Evolutionary conservation across 805 yeast genomes (phyloP).

Genomic region (Kuraishia hungarica): DNA sequence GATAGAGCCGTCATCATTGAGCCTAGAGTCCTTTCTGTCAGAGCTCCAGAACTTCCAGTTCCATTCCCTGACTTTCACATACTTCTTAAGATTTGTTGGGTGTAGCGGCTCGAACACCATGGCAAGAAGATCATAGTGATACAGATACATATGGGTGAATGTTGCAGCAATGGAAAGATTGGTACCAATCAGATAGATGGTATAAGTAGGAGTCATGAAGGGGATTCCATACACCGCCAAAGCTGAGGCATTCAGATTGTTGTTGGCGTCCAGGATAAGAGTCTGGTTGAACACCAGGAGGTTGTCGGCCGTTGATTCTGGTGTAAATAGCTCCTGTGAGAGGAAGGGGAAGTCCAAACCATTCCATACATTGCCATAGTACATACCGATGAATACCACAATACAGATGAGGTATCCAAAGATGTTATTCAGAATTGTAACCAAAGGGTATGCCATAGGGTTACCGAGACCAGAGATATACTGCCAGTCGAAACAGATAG

Average conservation of each 20-base stretch:
- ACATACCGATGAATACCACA: constrained; percentile 29
- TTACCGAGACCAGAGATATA: constrained; percentile 40
- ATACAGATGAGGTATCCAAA: constrained; percentile 27
- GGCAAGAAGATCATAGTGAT: constrained; percentile 17
- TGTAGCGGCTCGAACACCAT: constrained; percentile 16
- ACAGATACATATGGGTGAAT: constrained; percentile 21
- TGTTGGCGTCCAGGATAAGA: constrained; percentile 15
- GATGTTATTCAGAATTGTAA: constrained; percentile 28
- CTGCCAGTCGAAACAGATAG: constrained; percentile 67
- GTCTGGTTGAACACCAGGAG: constrained; percentile 21
- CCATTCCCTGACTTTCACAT: constrained; percentile 28
- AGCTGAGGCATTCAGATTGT: constrained; percentile 14
- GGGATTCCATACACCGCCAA: constrained; percentile 20
- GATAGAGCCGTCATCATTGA: constrained; percentile 13
- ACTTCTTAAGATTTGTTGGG: constrained; percentile 6
- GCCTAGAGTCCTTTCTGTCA: constrained; percentile 13
- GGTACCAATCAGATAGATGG: constrained; percentile 21
- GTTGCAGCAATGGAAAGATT: constrained; percentile 24
- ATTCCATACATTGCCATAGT: constrained; percentile 43
- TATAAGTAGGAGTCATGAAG: constrained; percentile 21
- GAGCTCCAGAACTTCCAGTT: constrained; percentile 40
- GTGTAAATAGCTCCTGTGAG: constrained; percentile 21
- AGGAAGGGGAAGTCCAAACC: constrained; percentile 27
- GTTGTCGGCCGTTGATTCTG: constrained; percentile 14
- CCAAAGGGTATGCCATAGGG: constrained; percentile 62